Conservation (phyloP, 2,329 filamentous ascomycete species). For the Didymella exigua region DNA sequence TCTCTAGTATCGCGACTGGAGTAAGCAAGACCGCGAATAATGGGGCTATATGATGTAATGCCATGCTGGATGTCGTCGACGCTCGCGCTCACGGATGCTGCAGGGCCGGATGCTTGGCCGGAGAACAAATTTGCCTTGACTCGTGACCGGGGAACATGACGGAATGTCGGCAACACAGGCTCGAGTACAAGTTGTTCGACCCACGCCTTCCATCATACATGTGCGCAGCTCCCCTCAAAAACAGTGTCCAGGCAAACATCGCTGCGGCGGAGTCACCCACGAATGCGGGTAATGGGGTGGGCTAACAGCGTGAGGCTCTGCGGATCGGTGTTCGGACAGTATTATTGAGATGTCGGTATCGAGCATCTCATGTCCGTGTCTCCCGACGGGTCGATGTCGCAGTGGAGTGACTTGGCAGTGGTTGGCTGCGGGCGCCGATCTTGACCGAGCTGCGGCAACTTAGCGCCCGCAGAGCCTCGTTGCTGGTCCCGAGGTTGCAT, state of each 20-base stretch:
- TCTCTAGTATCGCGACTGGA: slow-evolving; percentile 21
- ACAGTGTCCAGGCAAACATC: slow-evolving; percentile 6
- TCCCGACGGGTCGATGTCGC: neutral
- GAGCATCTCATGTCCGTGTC: slow-evolving; percentile 6
- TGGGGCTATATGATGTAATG: slow-evolving; percentile 32
- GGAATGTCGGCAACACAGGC: slow-evolving; percentile 20
- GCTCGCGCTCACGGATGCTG: slow-evolving; percentile 14
- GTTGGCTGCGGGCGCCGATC: slow-evolving; percentile 25
- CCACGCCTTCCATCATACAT: slow-evolving; percentile 18
- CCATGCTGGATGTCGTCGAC: slow-evolving; percentile 18
- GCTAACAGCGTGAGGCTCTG: slow-evolving; percentile 8
- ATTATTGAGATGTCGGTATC: slow-evolving; percentile 9
- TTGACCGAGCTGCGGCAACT: slow-evolving; percentile 25
- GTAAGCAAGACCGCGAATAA: slow-evolving; percentile 26
- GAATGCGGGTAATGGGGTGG: slow-evolving; percentile 9
- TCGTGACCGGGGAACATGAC: slow-evolving; percentile 20
- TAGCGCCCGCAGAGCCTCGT: slow-evolving; percentile 21
- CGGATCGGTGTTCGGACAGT: slow-evolving; percentile 3
- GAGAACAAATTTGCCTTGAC: slow-evolving; percentile 11
- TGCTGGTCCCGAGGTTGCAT: slow-evolving; percentile 27
- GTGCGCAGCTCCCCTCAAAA: slow-evolving; percentile 7
- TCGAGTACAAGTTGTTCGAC: slow-evolving; percentile 15
- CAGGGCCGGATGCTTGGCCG: slow-evolving; percentile 9
- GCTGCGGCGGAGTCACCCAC: slow-evolving; percentile 16
- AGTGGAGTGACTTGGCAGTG: slow-evolving; percentile 10